A percentile compares a stretch with the other conserved stretches of the same genome.
phyloP scores from a whole-genome alignment of 108 stramenopile genomes.

The Cyclotella atomus region DNA sequence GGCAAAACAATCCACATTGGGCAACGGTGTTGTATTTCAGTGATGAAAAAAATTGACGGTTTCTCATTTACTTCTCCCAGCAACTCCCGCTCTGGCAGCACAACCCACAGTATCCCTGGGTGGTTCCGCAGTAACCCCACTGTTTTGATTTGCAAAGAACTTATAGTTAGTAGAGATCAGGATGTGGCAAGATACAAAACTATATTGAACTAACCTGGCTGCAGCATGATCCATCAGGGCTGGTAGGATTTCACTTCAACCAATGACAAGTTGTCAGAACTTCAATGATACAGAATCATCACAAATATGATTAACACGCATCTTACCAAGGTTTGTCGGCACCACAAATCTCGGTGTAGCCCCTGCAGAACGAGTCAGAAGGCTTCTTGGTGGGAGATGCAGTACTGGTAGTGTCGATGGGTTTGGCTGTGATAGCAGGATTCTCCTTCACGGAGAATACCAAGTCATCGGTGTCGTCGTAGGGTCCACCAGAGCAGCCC shows the following conservation, averaged over 20 bases:
- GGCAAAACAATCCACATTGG: too few relatives aligned
- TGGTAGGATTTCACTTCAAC: not conserved
- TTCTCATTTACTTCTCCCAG: not conserved
- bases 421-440: not conserved
- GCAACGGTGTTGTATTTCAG: too few relatives aligned
- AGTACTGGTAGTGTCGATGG: not conserved
- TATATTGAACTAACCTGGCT: not conserved
- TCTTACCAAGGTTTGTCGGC: not conserved
- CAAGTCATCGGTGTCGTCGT: slow-evolving; percentile 32
- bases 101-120: not conserved
- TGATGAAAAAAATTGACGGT: too few relatives aligned
- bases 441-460: slow-evolving; percentile 19
- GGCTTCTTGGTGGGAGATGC: not conserved
- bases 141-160: not conserved
- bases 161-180: not conserved
- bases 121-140: not conserved
- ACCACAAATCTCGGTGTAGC: not conserved
- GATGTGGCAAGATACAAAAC: not conserved
- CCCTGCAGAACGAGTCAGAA: not conserved
- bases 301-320: not conserved
- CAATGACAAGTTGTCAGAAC: not conserved
- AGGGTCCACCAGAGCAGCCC: slow-evolving; percentile 1
- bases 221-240: not conserved
- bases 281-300: not conserved
- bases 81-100: not conserved